phyloP scores from a whole-genome alignment of 2,329 filamentous ascomycete genomes.

The Fusarium sarcochroum region DNA sequence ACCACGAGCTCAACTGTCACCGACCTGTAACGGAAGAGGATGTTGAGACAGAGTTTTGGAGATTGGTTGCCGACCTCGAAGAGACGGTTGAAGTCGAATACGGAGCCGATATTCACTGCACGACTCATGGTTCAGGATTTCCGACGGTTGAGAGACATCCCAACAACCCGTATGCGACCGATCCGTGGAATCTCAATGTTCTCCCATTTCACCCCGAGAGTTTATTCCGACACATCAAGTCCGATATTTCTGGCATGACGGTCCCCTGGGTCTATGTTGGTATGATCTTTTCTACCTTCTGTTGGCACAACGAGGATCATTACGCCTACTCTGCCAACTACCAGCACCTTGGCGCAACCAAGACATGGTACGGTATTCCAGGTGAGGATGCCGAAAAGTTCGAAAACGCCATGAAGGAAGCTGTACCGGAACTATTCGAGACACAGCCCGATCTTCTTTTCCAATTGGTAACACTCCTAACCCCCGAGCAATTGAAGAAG shows the following conservation, averaged over 20 bases:
- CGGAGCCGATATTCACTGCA: conserved; percentile 97
- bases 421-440: conserved; percentile 96
- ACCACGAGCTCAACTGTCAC: conserved; percentile 84
- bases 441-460: conserved; percentile 96
- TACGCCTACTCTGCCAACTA: conserved; percentile 99
- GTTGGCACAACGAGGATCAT: conserved; percentile 99
- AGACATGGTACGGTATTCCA: conserved; percentile 99
- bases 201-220: conserved; percentile 92
- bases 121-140: conserved; percentile 96
- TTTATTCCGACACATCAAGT: conserved; percentile 96
- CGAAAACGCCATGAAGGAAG: conserved; percentile 93
- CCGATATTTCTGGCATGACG: conserved; percentile 98
- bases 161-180: conserved; percentile 85
- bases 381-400: conserved; percentile 95
- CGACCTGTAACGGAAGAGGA: conserved; percentile 92
- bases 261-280: conserved; percentile 99
- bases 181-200: conserved; percentile 96
- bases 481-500: conserved; percentile 92
- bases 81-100: conserved; percentile 99
- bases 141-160: conserved; percentile 94
- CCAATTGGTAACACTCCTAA: conserved; percentile 95
- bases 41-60: conserved; percentile 97
- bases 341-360: conserved; percentile 97
- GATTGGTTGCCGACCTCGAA: conserved; percentile 91
- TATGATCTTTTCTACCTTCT: conserved; percentile 99